A percentile compares a stretch with the other conserved stretches of the same genome.
phyloP scores from a whole-genome alignment of 257 asterid species.

The Lycium barbarum region DNA sequence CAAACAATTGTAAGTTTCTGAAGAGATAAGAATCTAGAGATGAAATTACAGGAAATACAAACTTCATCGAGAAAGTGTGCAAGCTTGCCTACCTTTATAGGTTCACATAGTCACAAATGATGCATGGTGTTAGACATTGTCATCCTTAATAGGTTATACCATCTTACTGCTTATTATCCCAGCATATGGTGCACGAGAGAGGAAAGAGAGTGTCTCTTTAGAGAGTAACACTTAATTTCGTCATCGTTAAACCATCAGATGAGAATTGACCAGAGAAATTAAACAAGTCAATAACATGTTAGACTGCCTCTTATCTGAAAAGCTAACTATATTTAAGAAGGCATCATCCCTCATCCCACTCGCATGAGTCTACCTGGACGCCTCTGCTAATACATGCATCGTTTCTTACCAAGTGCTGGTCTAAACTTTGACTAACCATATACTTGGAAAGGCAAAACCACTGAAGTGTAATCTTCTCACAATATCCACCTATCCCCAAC shows the following conservation, averaged over 20 bases:
- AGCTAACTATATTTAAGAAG: background rate
- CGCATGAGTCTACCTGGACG: background rate
- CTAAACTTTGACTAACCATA: background rate
- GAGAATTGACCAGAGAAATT: background rate
- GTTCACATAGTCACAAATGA: background rate
- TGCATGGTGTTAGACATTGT: background rate
- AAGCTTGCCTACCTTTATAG: background rate
- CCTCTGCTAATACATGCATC: background rate
- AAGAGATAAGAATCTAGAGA: background rate
- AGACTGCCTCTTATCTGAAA: background rate
- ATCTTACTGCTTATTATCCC: conserved; percentile 4
- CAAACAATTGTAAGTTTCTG: conserved; percentile 4
- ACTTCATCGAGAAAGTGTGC: background rate
- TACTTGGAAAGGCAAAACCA: background rate
- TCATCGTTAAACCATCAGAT: background rate
- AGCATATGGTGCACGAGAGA: background rate
- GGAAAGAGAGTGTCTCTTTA: background rate
- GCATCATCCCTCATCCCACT: background rate
- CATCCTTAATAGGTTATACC: background rate
- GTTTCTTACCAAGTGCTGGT: background rate
- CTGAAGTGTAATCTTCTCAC: background rate
- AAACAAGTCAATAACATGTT: conserved; percentile 11
- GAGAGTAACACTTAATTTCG: background rate
- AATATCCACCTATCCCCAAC: background rate
- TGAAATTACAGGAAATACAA: background rate